phyloP scores from a whole-genome alignment of 495 filamentous ascomycete species.

The Aspergillus sclerotiicarbonarius region DNA sequence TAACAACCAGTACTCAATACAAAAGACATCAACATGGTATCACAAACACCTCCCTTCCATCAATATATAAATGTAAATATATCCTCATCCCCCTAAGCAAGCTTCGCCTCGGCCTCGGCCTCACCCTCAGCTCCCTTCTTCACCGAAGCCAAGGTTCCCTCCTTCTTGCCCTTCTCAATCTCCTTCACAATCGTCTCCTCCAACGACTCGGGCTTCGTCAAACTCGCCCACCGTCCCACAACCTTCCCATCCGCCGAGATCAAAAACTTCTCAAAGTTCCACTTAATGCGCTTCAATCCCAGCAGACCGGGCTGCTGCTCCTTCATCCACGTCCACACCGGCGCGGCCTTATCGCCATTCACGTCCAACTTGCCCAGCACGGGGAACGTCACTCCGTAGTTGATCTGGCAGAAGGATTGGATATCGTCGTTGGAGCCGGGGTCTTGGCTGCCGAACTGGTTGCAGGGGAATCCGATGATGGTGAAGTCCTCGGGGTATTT shows the following conservation, averaged over 20 bases:
- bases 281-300: conserved; percentile 87
- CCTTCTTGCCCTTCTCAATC: conserved; percentile 53
- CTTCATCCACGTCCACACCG: conserved; percentile 89
- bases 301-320: conserved; percentile 74
- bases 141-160: conserved; percentile 31
- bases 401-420: conserved; percentile 85
- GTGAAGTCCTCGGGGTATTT: conserved; percentile 71
- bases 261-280: conserved; percentile 98
- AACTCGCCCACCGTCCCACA: conserved; percentile 75
- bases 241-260: conserved; percentile 83
- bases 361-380: conserved; percentile 89
- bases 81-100: neutral
- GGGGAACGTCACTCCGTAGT: conserved; percentile 95
- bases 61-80: neutral
- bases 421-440: conserved; percentile 88
- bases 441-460: conserved; percentile 92
- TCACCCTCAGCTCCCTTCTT: conserved; percentile 9
- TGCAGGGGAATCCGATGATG: conserved; percentile 96
- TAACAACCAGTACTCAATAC: conserved; percentile 4
- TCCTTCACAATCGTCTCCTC: conserved; percentile 73
- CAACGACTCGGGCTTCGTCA: conserved; percentile 78
- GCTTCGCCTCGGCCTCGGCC: conserved; percentile 7
- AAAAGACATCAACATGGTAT: conserved; percentile 12
- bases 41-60: neutral
- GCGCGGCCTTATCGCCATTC: conserved; percentile 79